These are phyloP conservation scores for Pseudogymnoascus sp. DNA, from an alignment of 2,329 filamentous ascomycete species.

Conservation along the genomic window DNA sequence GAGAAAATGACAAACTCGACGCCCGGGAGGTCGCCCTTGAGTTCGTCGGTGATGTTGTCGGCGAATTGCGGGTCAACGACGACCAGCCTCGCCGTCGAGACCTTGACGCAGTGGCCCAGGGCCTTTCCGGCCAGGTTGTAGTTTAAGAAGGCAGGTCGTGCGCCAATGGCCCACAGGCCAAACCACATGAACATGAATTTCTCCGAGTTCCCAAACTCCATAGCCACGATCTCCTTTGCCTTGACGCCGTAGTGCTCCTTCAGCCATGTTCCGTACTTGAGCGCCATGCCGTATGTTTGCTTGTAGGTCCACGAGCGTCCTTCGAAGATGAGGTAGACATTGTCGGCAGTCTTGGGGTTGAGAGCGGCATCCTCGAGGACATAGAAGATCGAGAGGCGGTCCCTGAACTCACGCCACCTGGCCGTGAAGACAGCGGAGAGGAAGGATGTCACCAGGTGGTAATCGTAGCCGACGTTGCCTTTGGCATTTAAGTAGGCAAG, in stretches of 20 bases:
- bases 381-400: conserved; percentile 68
- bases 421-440: conserved; percentile 38
- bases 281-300: conserved; percentile 61
- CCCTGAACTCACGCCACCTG: conserved; percentile 42
- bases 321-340: conserved; percentile 58
- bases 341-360: conserved; percentile 41
- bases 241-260: conserved; percentile 55
- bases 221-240: conserved; percentile 67
- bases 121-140: conserved; percentile 69
- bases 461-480: conserved; percentile 59
- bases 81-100: conserved; percentile 57
- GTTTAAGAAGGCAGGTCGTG: conserved; percentile 79
- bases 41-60: conserved; percentile 48
- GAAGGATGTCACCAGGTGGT: conserved; percentile 47
- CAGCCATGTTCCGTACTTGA: conserved; percentile 71
- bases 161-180: conserved; percentile 76
- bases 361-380: conserved; percentile 59
- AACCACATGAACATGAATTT: conserved; percentile 67
- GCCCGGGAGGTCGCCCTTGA: conserved; percentile 40
- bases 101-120: conserved; percentile 64
- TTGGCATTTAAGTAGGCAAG: conserved; percentile 75
- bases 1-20: conserved; percentile 57
- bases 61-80: conserved; percentile 58
- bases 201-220: conserved; percentile 77
- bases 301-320: conserved; percentile 64